Evolutionary conservation across 164 flowering plant species (phyloP).

Genomic region (Amborella trichopoda): DNA sequence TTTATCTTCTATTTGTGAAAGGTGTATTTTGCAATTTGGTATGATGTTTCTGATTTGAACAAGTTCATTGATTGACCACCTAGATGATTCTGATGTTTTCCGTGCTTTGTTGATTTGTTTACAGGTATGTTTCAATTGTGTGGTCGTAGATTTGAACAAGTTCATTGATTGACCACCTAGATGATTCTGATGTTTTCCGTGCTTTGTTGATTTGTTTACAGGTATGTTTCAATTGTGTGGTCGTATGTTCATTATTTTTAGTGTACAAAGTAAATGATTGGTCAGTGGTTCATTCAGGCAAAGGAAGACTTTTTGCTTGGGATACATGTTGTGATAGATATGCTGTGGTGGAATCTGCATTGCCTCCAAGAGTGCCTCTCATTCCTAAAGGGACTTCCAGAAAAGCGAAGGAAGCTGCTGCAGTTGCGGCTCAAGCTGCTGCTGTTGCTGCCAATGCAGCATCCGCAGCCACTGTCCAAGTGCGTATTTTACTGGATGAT

Average conservation of each 20-base stretch:
- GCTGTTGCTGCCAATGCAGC: conserved; percentile 94
- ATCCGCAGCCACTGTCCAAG: conserved; percentile 82
- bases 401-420: conserved; percentile 97
- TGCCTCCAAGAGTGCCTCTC: conserved; percentile 72
- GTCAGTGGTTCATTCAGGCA: conserved; percentile 97
- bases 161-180: too few relatives aligned
- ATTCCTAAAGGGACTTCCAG: conserved; percentile 82
- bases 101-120: too few relatives aligned
- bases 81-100: too few relatives aligned
- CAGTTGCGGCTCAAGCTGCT: conserved; percentile 88
- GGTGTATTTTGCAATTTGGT: too few relatives aligned
- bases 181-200: too few relatives aligned
- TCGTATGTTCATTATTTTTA: conserved; percentile 89
- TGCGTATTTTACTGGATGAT: conserved; percentile 88
- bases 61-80: too few relatives aligned
- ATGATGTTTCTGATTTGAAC: too few relatives aligned
- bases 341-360: conserved; percentile 82
- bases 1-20: too few relatives aligned
- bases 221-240: conserved; percentile 94
- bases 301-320: conserved; percentile 96
- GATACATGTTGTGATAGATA: conserved; percentile 92
- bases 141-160: too few relatives aligned
- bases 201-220: conserved; percentile 28
- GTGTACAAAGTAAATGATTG: conserved; percentile 91
- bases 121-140: too few relatives aligned